These are phyloP conservation scores for Bipolaris zeicola DNA, from an alignment of 2,329 filamentous ascomycete genomes.

Conservation along the genomic window DNA sequence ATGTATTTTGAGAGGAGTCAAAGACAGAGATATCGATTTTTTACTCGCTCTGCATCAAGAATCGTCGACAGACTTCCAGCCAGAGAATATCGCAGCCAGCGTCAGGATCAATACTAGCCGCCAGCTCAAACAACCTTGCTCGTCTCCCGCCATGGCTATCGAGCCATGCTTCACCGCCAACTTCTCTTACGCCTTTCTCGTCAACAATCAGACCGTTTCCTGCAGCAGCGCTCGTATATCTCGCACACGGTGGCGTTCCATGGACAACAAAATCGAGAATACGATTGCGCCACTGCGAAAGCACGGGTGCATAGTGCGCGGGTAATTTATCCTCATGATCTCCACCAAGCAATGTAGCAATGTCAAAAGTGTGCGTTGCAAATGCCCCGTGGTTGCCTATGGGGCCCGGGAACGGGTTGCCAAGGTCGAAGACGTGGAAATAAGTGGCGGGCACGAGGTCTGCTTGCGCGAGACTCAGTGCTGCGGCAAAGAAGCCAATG, in stretches of 20 bases:
- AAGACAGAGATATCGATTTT: no score
- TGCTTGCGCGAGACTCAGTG: slow-evolving; percentile 11
- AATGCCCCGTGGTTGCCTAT: slow-evolving; percentile 17
- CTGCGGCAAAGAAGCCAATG: slow-evolving; percentile 26
- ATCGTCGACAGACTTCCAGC: slow-evolving; percentile 21
- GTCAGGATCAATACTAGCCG: slow-evolving; percentile 11
- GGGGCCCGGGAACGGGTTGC: slow-evolving; percentile 21
- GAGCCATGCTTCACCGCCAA: slow-evolving; percentile 16
- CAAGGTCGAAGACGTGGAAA: slow-evolving; percentile 26
- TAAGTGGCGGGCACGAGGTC: slow-evolving; percentile 19
- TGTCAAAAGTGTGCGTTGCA: slow-evolving; percentile 28
- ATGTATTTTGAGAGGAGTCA: no score
- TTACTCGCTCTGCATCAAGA: slow-evolving; percentile 26
- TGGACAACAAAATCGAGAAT: slow-evolving; percentile 20
- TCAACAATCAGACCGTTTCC: slow-evolving; percentile 13
- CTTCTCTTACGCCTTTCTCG: slow-evolving; percentile 14
- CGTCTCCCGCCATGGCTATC: slow-evolving; percentile 9
- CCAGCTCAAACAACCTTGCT: slow-evolving; percentile 17
- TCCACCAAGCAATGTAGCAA: slow-evolving; percentile 22
- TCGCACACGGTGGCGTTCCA: slow-evolving; percentile 15
- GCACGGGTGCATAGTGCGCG: slow-evolving; percentile 9
- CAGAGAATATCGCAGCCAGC: slow-evolving; percentile 22
- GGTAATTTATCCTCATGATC: slow-evolving; percentile 18
- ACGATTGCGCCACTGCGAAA: slow-evolving; percentile 16
- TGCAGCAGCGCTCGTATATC: slow-evolving; percentile 6